Base-by-base conservation (phyloP, 208 protist species). In the Trypanosoma avium region DNA sequence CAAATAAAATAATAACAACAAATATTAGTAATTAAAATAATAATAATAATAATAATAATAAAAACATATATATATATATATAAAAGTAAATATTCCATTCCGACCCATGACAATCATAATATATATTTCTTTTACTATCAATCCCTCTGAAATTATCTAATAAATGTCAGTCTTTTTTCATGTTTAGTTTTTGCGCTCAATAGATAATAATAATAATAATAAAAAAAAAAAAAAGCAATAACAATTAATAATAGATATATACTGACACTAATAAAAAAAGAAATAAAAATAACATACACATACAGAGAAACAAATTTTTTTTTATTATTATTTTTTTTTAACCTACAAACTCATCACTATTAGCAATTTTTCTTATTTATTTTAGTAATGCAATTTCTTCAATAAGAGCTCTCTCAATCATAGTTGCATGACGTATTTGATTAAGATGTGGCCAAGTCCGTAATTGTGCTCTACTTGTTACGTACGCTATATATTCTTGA, bases 381-480 rank as follows among this genome's bases (percentile, higher is more conserved):
- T 71, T 71, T 27, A 86, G 26, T 3, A 59, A 29, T 1, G 33
- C 35, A 54, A 86, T 72, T 59, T 81, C 77, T 1, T 49, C 48
- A 43, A 75, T 7, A n/a, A 87, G 62, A 13, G 67, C 50, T 15
- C 67, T 56, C 60, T 92, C 85, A 48, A 88, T 67, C 46, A 52
- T 27, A 10, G 80, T 85, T 49, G 60, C 48, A 15, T 70, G 61
- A 21, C 61, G 61, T 40, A 94, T 90, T 38, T 69, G 70, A 47
- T 65, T 77, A 26, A 88, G 69, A 42, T 87, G 65, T 22, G 84
- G 82, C 80, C 77, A 92, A 45, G 88, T 94, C 30, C 75, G 53
- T 3, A 67, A 56, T 71, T 87, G 76, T 21, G 73, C 84, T 32
- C 67, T 67, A 7, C 61, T 67, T 6, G 66, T 57, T 9, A 79